phyloP scores from a whole-genome alignment of 2,329 filamentous ascomycete species.

The Sodiomyces alkalinus region DNA sequence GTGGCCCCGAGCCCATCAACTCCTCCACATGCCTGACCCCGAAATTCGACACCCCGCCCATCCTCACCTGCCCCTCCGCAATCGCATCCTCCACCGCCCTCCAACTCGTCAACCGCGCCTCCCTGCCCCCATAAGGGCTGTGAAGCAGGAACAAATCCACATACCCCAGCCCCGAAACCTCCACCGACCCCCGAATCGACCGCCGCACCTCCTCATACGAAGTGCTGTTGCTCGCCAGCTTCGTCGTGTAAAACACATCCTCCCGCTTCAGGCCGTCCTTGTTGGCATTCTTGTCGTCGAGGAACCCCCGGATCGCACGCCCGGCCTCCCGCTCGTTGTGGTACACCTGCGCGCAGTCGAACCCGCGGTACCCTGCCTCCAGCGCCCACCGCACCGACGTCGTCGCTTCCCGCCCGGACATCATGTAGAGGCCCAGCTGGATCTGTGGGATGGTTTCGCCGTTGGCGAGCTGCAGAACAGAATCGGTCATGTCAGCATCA shows the following conservation, averaged over 20 bases:
- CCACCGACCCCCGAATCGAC: conserved; percentile 50
- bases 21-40: conserved; percentile 62
- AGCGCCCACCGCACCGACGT: conserved; percentile 43
- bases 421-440: conserved; percentile 61
- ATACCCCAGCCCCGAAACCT: conserved; percentile 53
- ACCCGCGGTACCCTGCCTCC: conserved; percentile 32
- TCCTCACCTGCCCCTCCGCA: conserved; percentile 51
- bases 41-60: conserved; percentile 65
- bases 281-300: conserved; percentile 30
- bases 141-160: conserved; percentile 71
- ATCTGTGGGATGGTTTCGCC: conserved; percentile 53
- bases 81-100: conserved; percentile 64
- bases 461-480: conserved; percentile 48
- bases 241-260: conserved; percentile 69
- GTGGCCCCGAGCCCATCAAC: conserved; percentile 45
- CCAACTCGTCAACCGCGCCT: conserved; percentile 58
- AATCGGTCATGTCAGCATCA: no score
- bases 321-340: conserved; percentile 60
- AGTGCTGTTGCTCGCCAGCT: conserved; percentile 50
- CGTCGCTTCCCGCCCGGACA: conserved; percentile 44
- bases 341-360: conserved; percentile 40
- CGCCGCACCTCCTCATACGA: conserved; percentile 52
- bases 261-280: conserved; percentile 39
- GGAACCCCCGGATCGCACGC: conserved; percentile 43
- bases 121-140: conserved; percentile 59